phyloP scores from a whole-genome alignment of 1,284 basidiomycete species.

The Mrakiaceae sp. region DNA sequence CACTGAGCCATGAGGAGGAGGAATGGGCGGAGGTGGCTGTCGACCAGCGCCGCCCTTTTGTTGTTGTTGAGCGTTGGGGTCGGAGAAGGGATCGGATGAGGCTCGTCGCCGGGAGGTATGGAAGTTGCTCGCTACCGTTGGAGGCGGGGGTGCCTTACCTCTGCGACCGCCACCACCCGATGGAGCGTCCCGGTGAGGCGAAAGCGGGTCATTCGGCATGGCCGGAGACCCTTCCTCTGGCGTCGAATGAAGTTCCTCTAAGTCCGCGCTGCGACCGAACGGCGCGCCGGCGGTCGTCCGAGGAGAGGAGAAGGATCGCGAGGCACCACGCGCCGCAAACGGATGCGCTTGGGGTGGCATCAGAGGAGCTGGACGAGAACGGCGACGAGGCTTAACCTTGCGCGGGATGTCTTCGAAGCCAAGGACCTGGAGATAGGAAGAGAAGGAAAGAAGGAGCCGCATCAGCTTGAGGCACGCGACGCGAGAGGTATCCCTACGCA shows the following conservation, averaged over 20 bases:
- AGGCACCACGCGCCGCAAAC: neutral
- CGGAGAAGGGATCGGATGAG: constrained; percentile 14
- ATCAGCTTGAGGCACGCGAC: neutral
- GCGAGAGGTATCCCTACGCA: neutral
- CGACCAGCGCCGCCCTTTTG: neutral
- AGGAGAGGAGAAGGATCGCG: neutral
- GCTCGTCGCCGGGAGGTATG: neutral
- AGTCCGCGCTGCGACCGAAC: neutral
- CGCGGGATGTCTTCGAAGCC: constrained; percentile 16
- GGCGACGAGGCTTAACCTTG: neutral
- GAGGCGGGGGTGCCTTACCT: constrained; percentile 12
- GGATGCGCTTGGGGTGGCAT: neutral
- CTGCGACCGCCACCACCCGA: neutral
- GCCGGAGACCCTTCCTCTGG: neutral
- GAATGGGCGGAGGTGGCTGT: neutral
- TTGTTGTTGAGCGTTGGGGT: constrained; percentile 2
- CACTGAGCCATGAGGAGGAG: neutral
- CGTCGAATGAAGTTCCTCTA: neutral
- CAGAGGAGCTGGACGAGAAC: neutral
- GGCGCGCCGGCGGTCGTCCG: neutral
- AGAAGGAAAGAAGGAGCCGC: neutral
- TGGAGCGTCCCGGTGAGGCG: neutral
- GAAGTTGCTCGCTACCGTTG: neutral
- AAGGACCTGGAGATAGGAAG: constrained; percentile 1
- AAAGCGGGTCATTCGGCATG: neutral